phyloP scores from a whole-genome alignment of 345 rosid species.

The Laguncularia racemosa region DNA sequence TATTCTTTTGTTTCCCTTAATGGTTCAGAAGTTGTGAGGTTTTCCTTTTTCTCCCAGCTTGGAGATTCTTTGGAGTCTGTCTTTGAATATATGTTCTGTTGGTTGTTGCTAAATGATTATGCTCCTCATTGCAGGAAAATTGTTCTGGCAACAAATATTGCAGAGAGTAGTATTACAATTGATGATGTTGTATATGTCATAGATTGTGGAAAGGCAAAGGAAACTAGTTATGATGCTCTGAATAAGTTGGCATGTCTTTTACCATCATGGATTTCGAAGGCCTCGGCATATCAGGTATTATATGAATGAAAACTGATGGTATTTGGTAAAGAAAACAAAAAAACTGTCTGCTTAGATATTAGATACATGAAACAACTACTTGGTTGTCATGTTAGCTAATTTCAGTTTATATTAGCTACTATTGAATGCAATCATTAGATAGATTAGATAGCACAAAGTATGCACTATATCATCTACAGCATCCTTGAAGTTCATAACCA shows the following conservation, averaged over 20 bases:
- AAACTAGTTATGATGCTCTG: slow-evolving; percentile 95
- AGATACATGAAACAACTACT: too few relatives aligned
- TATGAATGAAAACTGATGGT: background rate
- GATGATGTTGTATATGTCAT: slow-evolving; percentile 96
- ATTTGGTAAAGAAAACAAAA: background rate
- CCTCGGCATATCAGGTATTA: slow-evolving; percentile 89
- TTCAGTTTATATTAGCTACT: too few relatives aligned
- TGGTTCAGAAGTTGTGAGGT: too few relatives aligned
- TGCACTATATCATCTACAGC: too few relatives aligned
- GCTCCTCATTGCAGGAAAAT: slow-evolving; percentile 57
- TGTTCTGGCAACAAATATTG: slow-evolving; percentile 89
- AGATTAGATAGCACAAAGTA: too few relatives aligned
- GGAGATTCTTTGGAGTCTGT: background rate
- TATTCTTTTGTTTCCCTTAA: too few relatives aligned
- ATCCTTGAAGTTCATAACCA: too few relatives aligned
- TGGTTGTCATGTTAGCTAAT: too few relatives aligned
- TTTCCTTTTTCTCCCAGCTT: too few relatives aligned
- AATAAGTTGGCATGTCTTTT: slow-evolving; percentile 92
- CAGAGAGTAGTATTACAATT: slow-evolving; percentile 95
- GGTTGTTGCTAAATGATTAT: background rate
- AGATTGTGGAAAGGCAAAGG: slow-evolving; percentile 96
- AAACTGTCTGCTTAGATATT: too few relatives aligned
- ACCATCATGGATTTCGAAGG: slow-evolving; percentile 97
- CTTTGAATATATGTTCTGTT: background rate
- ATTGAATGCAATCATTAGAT: too few relatives aligned